Percentiles rank a stretch among this genome's conserved stretches.
Evolutionary conservation across 139 green algal species (phyloP).

Genomic region (Marvania coccoides): DNA sequence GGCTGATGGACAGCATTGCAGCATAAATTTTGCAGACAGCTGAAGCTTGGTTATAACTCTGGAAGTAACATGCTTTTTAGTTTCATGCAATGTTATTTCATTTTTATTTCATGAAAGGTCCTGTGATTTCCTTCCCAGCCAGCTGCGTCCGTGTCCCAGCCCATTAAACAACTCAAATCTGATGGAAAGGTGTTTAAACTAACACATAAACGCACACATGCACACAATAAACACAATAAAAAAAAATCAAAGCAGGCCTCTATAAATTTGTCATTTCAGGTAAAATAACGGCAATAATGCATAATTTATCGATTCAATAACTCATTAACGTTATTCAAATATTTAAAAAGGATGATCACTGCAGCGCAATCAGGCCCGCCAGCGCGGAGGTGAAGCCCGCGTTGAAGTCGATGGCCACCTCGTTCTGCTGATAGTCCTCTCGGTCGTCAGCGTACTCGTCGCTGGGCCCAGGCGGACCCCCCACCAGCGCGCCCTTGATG

Average conservation of each 20-base stretch:
- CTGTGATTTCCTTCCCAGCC: no score
- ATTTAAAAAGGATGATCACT: not conserved
- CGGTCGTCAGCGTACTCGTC: slow-evolving; percentile 18
- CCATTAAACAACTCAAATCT: no score
- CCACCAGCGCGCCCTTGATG: slow-evolving; percentile 34
- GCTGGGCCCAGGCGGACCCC: slow-evolving; percentile 27
- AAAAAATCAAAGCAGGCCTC: not conserved
- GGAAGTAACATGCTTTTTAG: no score
- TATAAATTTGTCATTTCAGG: not conserved
- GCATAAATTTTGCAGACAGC: no score
- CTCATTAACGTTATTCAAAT: not conserved
- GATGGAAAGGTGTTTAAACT: no score
- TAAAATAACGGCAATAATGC: not conserved
- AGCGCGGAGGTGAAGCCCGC: slow-evolving; percentile 37
- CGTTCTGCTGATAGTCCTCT: slow-evolving; percentile 30
- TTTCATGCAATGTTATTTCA: no score
- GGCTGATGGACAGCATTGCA: no score
- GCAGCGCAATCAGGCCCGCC: slow-evolving; percentile 16
- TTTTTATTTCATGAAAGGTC: no score
- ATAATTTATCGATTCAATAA: not conserved
- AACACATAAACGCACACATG: no score
- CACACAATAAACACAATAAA: not conserved
- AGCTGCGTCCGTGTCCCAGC: no score
- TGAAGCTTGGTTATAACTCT: no score
- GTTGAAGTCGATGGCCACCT: slow-evolving; percentile 45